Percentiles rank a stretch among this genome's conserved stretches.
These are phyloP conservation scores for Penicillium psychrosexuale DNA, from an alignment of 2,329 filamentous ascomycete species.

Conservation along the genomic window DNA sequence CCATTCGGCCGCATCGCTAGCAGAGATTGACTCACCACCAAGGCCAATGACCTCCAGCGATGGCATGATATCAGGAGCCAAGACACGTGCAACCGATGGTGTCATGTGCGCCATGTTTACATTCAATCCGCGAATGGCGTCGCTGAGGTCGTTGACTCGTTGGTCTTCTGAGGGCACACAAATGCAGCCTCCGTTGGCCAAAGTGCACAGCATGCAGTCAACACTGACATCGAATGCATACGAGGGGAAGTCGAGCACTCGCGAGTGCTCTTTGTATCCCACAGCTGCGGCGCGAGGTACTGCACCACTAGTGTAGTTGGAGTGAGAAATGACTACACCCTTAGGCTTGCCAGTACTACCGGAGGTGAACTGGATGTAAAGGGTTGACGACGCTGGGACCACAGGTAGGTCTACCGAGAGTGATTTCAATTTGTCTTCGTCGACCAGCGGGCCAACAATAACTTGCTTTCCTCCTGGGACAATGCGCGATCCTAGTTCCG, in stretches of 20 bases:
- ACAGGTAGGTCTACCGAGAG: not conserved
- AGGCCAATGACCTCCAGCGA: conserved; percentile 33
- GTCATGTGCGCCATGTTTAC: conserved; percentile 56
- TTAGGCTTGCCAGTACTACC: conserved; percentile 51
- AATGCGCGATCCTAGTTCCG: not conserved
- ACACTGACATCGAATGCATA: conserved; percentile 47
- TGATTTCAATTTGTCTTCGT: not conserved
- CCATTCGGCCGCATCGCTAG: conserved; percentile 33
- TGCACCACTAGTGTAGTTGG: conserved; percentile 51
- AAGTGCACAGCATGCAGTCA: conserved; percentile 33
- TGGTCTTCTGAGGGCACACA: conserved; percentile 45
- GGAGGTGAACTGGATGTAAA: conserved; percentile 55
- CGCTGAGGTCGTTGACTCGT: conserved; percentile 42
- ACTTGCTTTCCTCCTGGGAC: conserved; percentile 1
- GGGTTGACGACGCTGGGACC: not conserved
- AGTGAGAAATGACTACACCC: conserved; percentile 58
- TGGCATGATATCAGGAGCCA: conserved; percentile 36
- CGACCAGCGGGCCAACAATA: not conserved
- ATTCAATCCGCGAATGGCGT: conserved; percentile 34
- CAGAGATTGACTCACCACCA: conserved; percentile 34
- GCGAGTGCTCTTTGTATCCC: conserved; percentile 43
- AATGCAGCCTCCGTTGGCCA: conserved; percentile 42
- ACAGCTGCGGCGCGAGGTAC: conserved; percentile 48
- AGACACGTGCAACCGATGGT: conserved; percentile 46
- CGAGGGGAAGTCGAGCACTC: conserved; percentile 42